These are phyloP conservation scores for Lanmaoa pseudosensibilis DNA, from an alignment of 768 basidiomycete species.

Conservation along the genomic window DNA sequence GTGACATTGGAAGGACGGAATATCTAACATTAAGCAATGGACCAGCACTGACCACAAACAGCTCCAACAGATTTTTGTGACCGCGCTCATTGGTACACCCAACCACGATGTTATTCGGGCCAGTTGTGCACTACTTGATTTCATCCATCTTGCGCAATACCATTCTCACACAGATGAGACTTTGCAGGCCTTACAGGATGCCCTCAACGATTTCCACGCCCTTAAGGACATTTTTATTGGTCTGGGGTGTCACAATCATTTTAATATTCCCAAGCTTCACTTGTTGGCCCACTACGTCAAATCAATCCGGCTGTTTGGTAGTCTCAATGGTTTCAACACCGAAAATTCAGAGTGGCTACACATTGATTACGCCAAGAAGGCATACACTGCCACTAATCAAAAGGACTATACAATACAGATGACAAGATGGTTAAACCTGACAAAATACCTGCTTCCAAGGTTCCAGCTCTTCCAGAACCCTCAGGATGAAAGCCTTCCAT, in stretches of 20 bases:
- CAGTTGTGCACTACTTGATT: neutral
- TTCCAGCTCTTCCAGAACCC: too few species aligned
- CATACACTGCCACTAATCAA: neutral
- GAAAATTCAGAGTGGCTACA: neutral
- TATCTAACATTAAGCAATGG: neutral
- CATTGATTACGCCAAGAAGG: neutral
- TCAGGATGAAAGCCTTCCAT: too few species aligned
- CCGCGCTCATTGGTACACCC: accelerated
- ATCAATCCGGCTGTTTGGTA: neutral
- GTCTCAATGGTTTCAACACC: neutral
- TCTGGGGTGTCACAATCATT: neutral
- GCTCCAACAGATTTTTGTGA: neutral
- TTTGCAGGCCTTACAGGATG: neutral
- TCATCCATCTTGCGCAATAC: neutral
- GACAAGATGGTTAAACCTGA: neutral
- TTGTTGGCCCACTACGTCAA: neutral
- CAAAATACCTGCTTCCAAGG: too few species aligned
- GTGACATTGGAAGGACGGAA: neutral
- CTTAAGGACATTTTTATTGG: neutral
- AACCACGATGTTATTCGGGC: neutral
- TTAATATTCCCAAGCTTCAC: neutral
- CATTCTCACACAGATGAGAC: neutral
- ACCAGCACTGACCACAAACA: neutral
- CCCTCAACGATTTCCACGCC: neutral
- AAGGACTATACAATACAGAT: neutral